phyloP scores from a whole-genome alignment of 2,329 filamentous ascomycete genomes.

The Aspergillus japonicus region DNA sequence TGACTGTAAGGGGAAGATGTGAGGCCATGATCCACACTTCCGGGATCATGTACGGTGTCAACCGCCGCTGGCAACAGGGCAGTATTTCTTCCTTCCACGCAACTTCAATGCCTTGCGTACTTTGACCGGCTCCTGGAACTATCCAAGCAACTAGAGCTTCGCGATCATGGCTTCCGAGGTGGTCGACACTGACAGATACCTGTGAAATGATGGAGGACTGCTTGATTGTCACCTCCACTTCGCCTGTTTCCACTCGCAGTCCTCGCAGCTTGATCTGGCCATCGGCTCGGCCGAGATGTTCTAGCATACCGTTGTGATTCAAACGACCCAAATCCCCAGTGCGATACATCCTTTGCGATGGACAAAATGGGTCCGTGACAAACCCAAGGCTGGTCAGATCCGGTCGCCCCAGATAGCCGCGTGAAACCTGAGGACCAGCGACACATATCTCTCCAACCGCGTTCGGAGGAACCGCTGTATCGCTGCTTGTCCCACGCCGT shows the following conservation, averaged over 20 bases:
- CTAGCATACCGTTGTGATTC: conserved; percentile 3
- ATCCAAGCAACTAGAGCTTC: too few relatives aligned
- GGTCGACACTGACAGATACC: too few relatives aligned
- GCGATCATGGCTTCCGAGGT: too few relatives aligned
- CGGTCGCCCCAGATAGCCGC: conserved; percentile 1
- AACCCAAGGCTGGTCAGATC: background rate
- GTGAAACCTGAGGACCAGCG: conserved; percentile 4
- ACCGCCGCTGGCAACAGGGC: too few relatives aligned
- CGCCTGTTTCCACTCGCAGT: background rate
- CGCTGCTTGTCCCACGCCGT: background rate
- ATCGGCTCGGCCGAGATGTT: conserved; percentile 4
- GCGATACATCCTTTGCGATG: conserved; percentile 1
- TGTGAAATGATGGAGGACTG: too few relatives aligned
- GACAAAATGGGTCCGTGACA: background rate
- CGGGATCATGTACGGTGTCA: too few relatives aligned
- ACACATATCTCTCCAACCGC: conserved; percentile 8
- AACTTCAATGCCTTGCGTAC: too few relatives aligned
- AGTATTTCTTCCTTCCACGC: too few relatives aligned
- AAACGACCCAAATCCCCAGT: conserved; percentile 4
- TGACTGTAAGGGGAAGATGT: too few relatives aligned
- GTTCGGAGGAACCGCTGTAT: background rate
- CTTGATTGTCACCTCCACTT: background rate
- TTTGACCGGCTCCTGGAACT: too few relatives aligned
- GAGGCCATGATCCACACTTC: too few relatives aligned
- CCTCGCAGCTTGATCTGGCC: conserved; percentile 6